These are phyloP conservation scores for Erodium texanum DNA, from an alignment of 441 rosid species.

Conservation along the genomic window DNA sequence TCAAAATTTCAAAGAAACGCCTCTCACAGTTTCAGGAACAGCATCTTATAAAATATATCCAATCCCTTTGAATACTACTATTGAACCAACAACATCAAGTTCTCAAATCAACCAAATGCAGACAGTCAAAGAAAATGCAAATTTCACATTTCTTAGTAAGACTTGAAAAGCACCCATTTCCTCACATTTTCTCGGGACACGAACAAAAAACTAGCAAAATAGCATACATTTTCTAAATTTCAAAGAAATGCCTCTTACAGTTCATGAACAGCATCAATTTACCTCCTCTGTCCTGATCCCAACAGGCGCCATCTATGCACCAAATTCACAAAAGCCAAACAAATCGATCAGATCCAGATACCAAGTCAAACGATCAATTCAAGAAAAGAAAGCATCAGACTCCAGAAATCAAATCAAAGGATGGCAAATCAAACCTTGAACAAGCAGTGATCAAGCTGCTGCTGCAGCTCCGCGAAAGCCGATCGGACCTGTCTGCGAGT, in stretches of 20 bases:
- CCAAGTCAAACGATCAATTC: not conserved
- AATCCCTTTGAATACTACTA: not conserved
- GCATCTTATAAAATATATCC: no score
- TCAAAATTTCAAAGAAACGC: not conserved
- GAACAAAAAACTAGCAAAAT: not conserved
- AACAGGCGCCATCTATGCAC: constrained; percentile 52
- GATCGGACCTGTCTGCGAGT: constrained; percentile 65
- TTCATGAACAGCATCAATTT: constrained; percentile 12
- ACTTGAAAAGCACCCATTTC: not conserved
- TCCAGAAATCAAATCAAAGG: constrained; percentile 10
- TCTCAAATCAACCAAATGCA: not conserved
- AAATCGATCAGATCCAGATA: constrained; percentile 10
- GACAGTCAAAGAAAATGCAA: not conserved
- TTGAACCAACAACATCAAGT: not conserved
- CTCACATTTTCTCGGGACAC: not conserved
- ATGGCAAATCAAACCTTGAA: constrained; percentile 44
- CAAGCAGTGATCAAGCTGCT: constrained; percentile 71
- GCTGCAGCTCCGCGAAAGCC: constrained; percentile 56
- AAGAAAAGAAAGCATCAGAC: no score
- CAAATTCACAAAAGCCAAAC: constrained; percentile 12
- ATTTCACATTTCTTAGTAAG: not conserved
- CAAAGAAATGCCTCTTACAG: not conserved
- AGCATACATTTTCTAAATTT: not conserved
- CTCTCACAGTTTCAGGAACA: no score
- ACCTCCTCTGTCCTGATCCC: constrained; percentile 80